phyloP scores from a whole-genome alignment of 2,329 filamentous ascomycete genomes.

The Cladosporium sp. region DNA sequence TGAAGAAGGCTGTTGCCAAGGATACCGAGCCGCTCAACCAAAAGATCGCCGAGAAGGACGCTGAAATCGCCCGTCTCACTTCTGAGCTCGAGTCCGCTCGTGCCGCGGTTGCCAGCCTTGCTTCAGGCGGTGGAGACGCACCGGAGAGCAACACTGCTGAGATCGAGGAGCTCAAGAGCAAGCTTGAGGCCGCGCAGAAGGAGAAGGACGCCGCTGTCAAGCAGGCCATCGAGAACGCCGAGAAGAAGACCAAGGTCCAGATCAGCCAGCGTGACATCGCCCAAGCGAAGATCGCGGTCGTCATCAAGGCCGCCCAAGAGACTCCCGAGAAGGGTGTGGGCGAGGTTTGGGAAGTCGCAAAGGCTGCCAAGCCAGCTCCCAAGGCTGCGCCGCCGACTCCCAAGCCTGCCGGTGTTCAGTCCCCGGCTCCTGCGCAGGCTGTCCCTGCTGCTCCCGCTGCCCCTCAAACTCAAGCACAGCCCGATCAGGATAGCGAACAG shows the following conservation, averaged over 20 bases:
- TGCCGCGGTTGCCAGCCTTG: conserved; percentile 4
- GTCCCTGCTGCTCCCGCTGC: background rate
- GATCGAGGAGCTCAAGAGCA: conserved; percentile 19
- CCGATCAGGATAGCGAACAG: conserved; percentile 13
- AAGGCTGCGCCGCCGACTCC: conserved; percentile 15
- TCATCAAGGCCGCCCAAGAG: conserved; percentile 74
- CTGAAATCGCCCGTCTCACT: conserved; percentile 20
- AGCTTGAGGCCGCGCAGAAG: conserved; percentile 23
- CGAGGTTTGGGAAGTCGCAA: conserved; percentile 81
- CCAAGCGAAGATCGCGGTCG: conserved; percentile 67
- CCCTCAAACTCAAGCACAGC: background rate
- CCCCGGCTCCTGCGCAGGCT: conserved; percentile 7
- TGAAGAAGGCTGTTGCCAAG: conserved; percentile 42
- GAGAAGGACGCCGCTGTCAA: conserved; percentile 26
- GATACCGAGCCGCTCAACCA: conserved; percentile 34
- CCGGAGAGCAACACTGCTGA: conserved; percentile 11
- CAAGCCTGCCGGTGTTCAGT: conserved; percentile 8
- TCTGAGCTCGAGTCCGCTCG: conserved; percentile 13
- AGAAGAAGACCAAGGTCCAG: conserved; percentile 62
- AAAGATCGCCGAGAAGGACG: conserved; percentile 27
- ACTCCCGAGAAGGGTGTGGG: conserved; percentile 76
- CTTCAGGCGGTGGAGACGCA: background rate
- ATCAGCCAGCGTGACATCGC: conserved; percentile 62
- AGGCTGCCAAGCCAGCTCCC: conserved; percentile 44
- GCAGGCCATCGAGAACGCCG: conserved; percentile 21